Conservation (phyloP, 1,284 basidiomycete species). For the Megacollybia platyphylla region DNA sequence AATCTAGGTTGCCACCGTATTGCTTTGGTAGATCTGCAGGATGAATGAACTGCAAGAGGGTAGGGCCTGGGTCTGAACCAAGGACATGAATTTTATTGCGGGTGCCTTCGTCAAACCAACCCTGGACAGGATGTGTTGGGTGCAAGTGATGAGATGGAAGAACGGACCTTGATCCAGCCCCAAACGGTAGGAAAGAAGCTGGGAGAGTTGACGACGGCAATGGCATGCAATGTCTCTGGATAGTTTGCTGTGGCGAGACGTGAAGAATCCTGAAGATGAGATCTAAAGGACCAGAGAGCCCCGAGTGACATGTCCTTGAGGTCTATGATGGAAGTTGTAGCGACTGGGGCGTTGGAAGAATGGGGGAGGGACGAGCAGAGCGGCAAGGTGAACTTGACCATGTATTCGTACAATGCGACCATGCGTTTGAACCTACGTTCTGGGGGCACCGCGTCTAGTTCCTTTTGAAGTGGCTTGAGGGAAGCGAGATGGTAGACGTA, state of each 20-base stretch:
- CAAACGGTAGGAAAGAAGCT: slow-evolving; percentile 68
- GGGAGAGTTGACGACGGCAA: slow-evolving; percentile 64
- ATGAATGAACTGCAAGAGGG: slow-evolving; percentile 40
- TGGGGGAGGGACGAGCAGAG: slow-evolving; percentile 57
- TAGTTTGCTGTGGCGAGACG: slow-evolving; percentile 66
- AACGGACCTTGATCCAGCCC: slow-evolving; percentile 51
- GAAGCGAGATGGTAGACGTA: slow-evolving; percentile 62
- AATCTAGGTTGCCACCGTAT: slow-evolving; percentile 62
- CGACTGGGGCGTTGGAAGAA: slow-evolving; percentile 41
- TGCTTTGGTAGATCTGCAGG: slow-evolving; percentile 42
- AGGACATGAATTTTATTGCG: slow-evolving; percentile 60
- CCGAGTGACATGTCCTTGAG: slow-evolving; percentile 45
- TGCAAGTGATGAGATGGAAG: not conserved
- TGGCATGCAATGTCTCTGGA: slow-evolving; percentile 57
- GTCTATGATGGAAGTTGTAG: slow-evolving; percentile 65
- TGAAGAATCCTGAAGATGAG: slow-evolving; percentile 63
- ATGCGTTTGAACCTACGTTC: slow-evolving; percentile 57
- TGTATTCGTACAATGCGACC: slow-evolving; percentile 54
- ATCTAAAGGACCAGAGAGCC: slow-evolving; percentile 55
- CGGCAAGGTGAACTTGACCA: slow-evolving; percentile 51
- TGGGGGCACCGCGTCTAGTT: slow-evolving; percentile 38
- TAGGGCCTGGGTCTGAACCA: slow-evolving; percentile 15
- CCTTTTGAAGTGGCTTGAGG: slow-evolving; percentile 39
- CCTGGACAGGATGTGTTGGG: slow-evolving; percentile 16
- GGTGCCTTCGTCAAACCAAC: slow-evolving; percentile 69